phyloP scores from a whole-genome alignment of 2,329 filamentous ascomycete species.

The Didymella glomerata region DNA sequence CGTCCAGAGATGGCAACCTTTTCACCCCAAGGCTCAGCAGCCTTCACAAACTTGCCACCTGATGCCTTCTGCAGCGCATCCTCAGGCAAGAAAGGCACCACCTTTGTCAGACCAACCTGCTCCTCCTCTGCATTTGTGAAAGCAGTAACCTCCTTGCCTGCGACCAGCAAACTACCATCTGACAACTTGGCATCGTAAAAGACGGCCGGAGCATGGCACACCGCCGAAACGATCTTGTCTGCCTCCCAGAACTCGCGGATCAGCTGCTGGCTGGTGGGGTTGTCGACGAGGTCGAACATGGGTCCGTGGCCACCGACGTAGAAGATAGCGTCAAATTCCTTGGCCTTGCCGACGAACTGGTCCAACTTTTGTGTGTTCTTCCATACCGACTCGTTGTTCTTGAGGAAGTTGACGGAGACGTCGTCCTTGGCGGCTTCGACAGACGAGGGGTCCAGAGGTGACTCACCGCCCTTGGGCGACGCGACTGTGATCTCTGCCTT shows the following conservation, averaged over 20 bases:
- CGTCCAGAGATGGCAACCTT: conserved; percentile 54
- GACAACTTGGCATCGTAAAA: conserved; percentile 64
- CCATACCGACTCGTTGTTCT: conserved; percentile 67
- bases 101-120: conserved; percentile 50
- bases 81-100: conserved; percentile 69
- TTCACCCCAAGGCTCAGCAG: conserved; percentile 56
- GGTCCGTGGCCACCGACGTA: conserved; percentile 68
- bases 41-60: conserved; percentile 66
- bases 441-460: conserved; percentile 50
- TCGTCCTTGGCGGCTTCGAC: conserved; percentile 60
- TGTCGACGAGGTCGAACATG: conserved; percentile 72
- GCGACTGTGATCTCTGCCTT: conserved; percentile 52
- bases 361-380: conserved; percentile 68
- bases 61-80: conserved; percentile 60
- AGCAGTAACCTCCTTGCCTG: conserved; percentile 66
- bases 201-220: conserved; percentile 74
- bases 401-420: conserved; percentile 51
- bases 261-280: conserved; percentile 65
- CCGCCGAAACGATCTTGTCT: conserved; percentile 70
- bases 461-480: conserved; percentile 51
- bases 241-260: conserved; percentile 69
- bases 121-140: conserved; percentile 68
- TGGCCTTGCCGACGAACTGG: conserved; percentile 63
- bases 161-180: conserved; percentile 63
- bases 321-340: conserved; percentile 69